Evolutionary conservation across 2,329 filamentous ascomycete genomes (phyloP), one percentile per base, ranked within the genome.

Genomic region (Ophiocordyceps camponoti-floridani): DNA sequence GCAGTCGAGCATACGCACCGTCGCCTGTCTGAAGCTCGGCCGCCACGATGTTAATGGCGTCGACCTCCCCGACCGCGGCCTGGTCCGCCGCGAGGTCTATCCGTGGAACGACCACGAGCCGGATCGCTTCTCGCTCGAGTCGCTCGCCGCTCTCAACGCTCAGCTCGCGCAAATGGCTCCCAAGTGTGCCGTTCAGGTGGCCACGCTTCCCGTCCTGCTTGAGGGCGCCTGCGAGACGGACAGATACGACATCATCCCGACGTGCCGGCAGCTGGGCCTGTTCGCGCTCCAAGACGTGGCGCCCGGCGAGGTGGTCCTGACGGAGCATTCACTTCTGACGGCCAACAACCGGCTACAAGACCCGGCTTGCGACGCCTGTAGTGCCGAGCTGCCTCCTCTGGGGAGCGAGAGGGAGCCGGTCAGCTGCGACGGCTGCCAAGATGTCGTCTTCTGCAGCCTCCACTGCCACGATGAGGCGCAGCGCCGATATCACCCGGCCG

Each of bases 281-380:
- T 96, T 96, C 58, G 89, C 88, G 8, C 84, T 78, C 53, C 74
- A 84, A 50, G 80, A 94, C 51, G 84, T 96, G 35, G 64, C 68
- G 0, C 76, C 86, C 0, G 84, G 83, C 10, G 83, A 93, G 58
- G 68, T 72, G 6, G 77, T 95, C 2, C 71, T 98, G 28, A 68
- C 75, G 42, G 91, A 98, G 57, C 84, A 82, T 48, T 91, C 87
- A 9, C 72, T 94, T 8, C 67, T 98, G 38, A 94, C 88, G 2
- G 88, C 85, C 41, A 91, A 89, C 53, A 91, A 91, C 57, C 79
- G 86, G 28, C 73, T 91, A 12, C 86, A 93, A 57, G 87, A 94
- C 49, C 72, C 82, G 4, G 73, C 89, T 28, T 96, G 89, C 61
- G 89, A 96, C 60, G 87, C 87, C 13, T 96, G 89, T 60, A 86